Conservation (phyloP, 371 early-diverging fungal species). For the Haplosporangium sp. region DNA sequence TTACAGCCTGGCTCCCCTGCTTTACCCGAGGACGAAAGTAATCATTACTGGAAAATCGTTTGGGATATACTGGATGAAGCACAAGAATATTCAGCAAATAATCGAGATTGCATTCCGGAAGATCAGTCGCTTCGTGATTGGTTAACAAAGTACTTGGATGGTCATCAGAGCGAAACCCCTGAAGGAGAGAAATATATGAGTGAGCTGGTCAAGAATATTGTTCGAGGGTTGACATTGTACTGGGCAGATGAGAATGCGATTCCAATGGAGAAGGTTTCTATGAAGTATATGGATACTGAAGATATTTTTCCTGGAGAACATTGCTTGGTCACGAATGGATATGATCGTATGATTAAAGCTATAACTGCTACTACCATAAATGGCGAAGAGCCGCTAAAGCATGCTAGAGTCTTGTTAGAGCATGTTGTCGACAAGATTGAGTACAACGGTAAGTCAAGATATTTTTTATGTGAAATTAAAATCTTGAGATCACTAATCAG, state of each 20-base stretch:
- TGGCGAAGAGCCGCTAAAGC: constrained; percentile 9
- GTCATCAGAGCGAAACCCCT: constrained; percentile 15
- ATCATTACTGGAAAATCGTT: constrained; percentile 41
- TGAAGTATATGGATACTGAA: constrained; percentile 55
- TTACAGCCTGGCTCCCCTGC: constrained; percentile 7
- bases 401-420: constrained; percentile 24
- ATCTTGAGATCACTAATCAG: neutral
- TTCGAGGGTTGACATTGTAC: constrained; percentile 30
- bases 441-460: constrained; percentile 31
- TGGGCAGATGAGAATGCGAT: constrained; percentile 56
- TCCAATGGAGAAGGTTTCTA: constrained; percentile 37
- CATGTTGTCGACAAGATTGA: constrained; percentile 47
- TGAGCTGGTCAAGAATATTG: constrained; percentile 9
- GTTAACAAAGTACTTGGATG: constrained; percentile 26
- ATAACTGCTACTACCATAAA: neutral
- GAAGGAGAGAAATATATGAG: constrained; percentile 27
- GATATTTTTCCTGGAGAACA: constrained; percentile 49
- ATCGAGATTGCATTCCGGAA: constrained; percentile 35
- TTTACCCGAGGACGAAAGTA: constrained; percentile 12
- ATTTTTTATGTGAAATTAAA: neutral
- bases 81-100: constrained; percentile 20
- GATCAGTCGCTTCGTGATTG: constrained; percentile 31
- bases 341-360: constrained; percentile 40
- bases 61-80: constrained; percentile 48
- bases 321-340: constrained; percentile 40